Percentiles rank a stretch among this genome's conserved stretches.
Evolutionary conservation across 1,284 basidiomycete genomes (phyloP).

Genomic region (Boletellus deceptivus): DNA sequence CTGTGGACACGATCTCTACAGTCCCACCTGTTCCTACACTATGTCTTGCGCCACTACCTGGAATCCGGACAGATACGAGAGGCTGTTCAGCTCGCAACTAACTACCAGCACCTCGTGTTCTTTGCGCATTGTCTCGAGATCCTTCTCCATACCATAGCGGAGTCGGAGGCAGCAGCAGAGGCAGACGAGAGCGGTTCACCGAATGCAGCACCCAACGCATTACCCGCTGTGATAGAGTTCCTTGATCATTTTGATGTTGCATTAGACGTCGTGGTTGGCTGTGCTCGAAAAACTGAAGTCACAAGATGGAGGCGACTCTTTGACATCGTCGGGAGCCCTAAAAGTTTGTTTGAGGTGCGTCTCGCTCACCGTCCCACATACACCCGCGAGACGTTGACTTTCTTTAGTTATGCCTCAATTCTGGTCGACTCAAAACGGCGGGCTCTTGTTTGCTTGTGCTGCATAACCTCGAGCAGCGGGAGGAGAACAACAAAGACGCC

Average conservation of each 20-base stretch:
- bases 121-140: constrained; percentile 95
- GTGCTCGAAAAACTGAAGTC: constrained; percentile 96
- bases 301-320: constrained; percentile 90
- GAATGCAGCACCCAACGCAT: constrained; percentile 31
- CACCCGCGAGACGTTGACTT: constrained; percentile 1
- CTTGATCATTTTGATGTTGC: constrained; percentile 91
- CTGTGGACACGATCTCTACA: constrained; percentile 32
- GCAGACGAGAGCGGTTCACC: constrained; percentile 30
- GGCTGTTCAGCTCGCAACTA: constrained; percentile 83
- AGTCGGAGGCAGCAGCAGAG: constrained; percentile 68
- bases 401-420: constrained; percentile 69
- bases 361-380: background rate
- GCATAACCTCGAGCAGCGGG: constrained; percentile 88
- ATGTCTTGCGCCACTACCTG: constrained; percentile 86
- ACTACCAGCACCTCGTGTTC: constrained; percentile 88
- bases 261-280: constrained; percentile 92
- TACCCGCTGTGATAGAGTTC: constrained; percentile 82
- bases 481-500: constrained; percentile 77
- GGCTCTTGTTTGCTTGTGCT: constrained; percentile 92
- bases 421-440: constrained; percentile 82
- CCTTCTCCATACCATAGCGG: constrained; percentile 89
- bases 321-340: constrained; percentile 86
- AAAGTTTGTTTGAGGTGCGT: constrained; percentile 83
- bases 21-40: constrained; percentile 94
- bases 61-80: constrained; percentile 67